phyloP scores from a whole-genome alignment of 2,329 filamentous ascomycete genomes.

The Monilinia polystroma region DNA sequence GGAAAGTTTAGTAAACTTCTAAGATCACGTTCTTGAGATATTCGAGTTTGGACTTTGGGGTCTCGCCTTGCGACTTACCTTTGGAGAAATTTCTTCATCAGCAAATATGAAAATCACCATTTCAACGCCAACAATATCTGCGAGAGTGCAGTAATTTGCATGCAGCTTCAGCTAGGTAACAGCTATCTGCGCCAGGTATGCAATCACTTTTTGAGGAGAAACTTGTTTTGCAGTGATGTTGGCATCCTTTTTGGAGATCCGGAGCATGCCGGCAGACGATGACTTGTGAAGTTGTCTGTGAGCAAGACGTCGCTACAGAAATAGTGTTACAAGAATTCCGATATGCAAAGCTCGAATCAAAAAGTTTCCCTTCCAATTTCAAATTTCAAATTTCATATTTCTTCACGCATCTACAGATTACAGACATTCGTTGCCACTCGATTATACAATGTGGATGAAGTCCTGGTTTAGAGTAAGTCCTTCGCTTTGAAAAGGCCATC shows the following conservation, averaged over 20 bases:
- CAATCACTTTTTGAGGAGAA: rapidly evolving
- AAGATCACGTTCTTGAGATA: not conserved
- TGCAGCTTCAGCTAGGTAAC: rapidly evolving
- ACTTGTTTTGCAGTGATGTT: not conserved
- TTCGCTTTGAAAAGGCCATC: too few species aligned
- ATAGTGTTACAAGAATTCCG: not conserved
- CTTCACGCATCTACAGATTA: not conserved
- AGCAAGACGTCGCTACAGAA: not conserved
- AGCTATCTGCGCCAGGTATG: not conserved
- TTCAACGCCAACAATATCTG: not conserved
- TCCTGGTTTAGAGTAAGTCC: not conserved
- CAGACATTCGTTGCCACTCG: too few species aligned
- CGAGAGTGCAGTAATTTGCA: not conserved
- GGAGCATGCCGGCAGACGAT: not conserved
- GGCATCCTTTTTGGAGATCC: not conserved
- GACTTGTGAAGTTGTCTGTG: not conserved
- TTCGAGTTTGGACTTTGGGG: not conserved
- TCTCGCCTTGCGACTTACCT: not conserved
- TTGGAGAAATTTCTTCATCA: constrained; percentile 2
- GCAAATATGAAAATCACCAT: not conserved
- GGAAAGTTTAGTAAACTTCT: not conserved
- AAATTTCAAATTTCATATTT: not conserved
- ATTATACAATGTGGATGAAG: not conserved
- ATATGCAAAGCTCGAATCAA: not conserved
- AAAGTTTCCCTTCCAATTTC: not conserved